Base-by-base conservation (phyloP, 2,329 filamentous ascomycete species). In the Arthrobotrys entomopaga region DNA sequence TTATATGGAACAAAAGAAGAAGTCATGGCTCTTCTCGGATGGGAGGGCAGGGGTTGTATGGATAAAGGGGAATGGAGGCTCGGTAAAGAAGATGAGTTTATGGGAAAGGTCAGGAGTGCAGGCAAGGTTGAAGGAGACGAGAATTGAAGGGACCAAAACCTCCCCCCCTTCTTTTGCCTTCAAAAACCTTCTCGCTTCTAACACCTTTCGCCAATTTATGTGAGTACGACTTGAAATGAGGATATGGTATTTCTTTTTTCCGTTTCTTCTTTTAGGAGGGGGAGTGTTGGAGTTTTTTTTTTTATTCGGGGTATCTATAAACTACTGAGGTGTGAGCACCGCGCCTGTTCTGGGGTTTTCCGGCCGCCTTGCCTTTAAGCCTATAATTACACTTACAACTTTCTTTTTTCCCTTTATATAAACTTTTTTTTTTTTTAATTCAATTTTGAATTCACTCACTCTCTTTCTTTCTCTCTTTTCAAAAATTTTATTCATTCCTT, bases 1-100 rank as follows among this genome's bases (percentile, higher is more conserved):
- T 80, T 87, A 0, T 85, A 86, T 69, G 83, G 83, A 3, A 78
- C 70, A 26, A 77, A 77, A 46, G 81, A 83, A 49, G 83, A 84
- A 75, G 80, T 85, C 6, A 78, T 85, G 20, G 81, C 81, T 4
- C 74, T 82, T 24, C 77, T 85, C 7, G 82, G 83, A 13, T 84
- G 83, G 79, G 78, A 79, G 15, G 75, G 71, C 29, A 78, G 78
- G 26, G 66, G 79, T 67, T 38, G 76, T 49, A 8, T 77, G 76
- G 40, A 79, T 77, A 77, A 56, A 22, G 54, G 65, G 24, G 77
- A 78, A 24, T 78, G 80, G 76, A 76, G 74, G 8, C 73, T 79
- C 10, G 79, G 79, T 7, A 78, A 77, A 50, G 83, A 82, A 65
- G 82, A 84, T 49, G 81, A 80, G 11, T 83, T 84, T 69, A 81